These are phyloP conservation scores for Ustilago lituana DNA, from an alignment of 1,284 basidiomycete genomes.

Conservation along the genomic window DNA sequence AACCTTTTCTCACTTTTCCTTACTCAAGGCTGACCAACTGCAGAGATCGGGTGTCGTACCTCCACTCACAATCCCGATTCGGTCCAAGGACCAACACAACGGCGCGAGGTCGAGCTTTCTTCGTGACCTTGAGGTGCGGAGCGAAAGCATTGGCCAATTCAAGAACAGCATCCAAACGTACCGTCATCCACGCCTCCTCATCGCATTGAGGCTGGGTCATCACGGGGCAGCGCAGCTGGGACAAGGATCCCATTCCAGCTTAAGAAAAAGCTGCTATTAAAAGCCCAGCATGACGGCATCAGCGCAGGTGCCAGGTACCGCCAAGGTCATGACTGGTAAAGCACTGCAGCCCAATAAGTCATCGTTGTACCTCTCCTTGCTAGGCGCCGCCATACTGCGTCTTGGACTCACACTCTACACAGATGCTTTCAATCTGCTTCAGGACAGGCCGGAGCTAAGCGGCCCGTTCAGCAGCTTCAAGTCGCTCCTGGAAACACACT, in stretches of 20 bases:
- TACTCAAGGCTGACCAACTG: slow-evolving; percentile 5
- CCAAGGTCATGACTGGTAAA: slow-evolving; percentile 20
- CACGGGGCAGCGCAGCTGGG: neutral
- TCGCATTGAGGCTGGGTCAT: neutral
- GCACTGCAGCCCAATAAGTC: slow-evolving; percentile 19
- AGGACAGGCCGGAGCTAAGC: slow-evolving; percentile 76
- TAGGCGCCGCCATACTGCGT: slow-evolving; percentile 53
- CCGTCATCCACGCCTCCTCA: too few relatives aligned
- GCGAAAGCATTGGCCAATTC: slow-evolving; percentile 4
- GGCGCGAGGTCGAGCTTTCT: slow-evolving; percentile 15
- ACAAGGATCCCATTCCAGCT: too few relatives aligned
- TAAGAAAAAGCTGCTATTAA: neutral
- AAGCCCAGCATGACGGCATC: slow-evolving; percentile 6
- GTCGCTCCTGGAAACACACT: slow-evolving; percentile 69
- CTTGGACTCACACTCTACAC: slow-evolving; percentile 65
- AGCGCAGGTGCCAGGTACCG: slow-evolving; percentile 7
- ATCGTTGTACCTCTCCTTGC: slow-evolving; percentile 18
- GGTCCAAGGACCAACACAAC: too few relatives aligned
- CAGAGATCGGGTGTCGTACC: slow-evolving; percentile 6
- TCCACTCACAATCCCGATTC: slow-evolving; percentile 13
- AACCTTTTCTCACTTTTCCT: neutral
- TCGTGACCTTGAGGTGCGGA: slow-evolving; percentile 5
- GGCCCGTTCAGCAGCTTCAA: slow-evolving; percentile 82
- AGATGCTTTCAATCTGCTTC: slow-evolving; percentile 61
- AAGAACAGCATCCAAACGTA: slow-evolving; percentile 32